Conservation (phyloP, 2,329 filamentous ascomycete genomes). For the Colletotrichum aenigma region DNA sequence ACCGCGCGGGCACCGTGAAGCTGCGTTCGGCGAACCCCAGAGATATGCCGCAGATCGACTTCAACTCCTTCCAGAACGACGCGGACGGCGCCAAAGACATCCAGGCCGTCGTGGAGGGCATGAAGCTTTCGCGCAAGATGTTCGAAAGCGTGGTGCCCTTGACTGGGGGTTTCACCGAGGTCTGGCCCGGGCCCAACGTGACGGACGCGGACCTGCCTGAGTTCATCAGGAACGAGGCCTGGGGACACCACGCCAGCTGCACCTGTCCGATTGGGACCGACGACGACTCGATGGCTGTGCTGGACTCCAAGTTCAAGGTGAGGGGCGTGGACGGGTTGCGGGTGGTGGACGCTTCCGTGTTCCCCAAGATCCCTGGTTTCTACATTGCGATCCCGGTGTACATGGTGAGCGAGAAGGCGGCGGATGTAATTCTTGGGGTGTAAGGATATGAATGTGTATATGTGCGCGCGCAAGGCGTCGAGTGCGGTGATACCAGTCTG, state of each 20-base stretch:
- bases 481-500: neutral
- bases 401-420: conserved; percentile 63
- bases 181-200: conserved; percentile 41
- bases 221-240: conserved; percentile 53
- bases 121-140: conserved; percentile 45
- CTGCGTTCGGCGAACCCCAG: conserved; percentile 62
- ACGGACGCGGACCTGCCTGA: conserved; percentile 47
- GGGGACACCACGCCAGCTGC: conserved; percentile 63
- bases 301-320: conserved; percentile 61
- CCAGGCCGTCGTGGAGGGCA: conserved; percentile 52
- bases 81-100: conserved; percentile 37
- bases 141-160: conserved; percentile 30
- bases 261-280: conserved; percentile 60
- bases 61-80: conserved; percentile 54
- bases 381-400: conserved; percentile 55
- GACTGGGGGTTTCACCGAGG: conserved; percentile 24
- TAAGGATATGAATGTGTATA: neutral
- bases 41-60: conserved; percentile 63
- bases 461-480: neutral
- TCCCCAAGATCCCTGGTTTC: conserved; percentile 53
- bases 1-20: conserved; percentile 59
- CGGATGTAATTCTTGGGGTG: conserved; percentile 15
- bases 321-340: conserved; percentile 56
- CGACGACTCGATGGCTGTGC: conserved; percentile 54
- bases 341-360: conserved; percentile 65